phyloP scores from a whole-genome alignment of 805 yeast genomes.

The Aciculoconidium aculeatum region DNA sequence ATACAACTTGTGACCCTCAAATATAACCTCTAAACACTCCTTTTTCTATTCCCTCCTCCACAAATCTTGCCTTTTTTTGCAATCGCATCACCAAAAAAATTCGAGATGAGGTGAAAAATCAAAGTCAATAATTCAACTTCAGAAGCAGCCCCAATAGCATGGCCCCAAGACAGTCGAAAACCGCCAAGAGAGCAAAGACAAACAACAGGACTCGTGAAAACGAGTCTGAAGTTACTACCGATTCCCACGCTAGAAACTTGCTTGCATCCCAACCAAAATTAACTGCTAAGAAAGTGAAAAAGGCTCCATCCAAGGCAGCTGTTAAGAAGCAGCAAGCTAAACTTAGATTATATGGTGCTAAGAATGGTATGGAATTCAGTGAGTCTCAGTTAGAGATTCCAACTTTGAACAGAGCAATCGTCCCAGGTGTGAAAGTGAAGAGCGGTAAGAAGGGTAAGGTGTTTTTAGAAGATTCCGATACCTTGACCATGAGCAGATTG shows the following conservation, averaged over 20 bases:
- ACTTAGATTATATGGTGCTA: slow-evolving; percentile 63
- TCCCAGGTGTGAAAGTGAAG: slow-evolving; percentile 74
- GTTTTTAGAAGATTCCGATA: slow-evolving; percentile 66
- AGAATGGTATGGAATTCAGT: slow-evolving; percentile 49
- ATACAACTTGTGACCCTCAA: no score
- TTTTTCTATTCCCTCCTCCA: no score
- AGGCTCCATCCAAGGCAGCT: slow-evolving; percentile 43
- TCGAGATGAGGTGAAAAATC: slow-evolving; percentile 2
- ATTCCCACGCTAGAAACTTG: slow-evolving; percentile 64
- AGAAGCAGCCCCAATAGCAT: slow-evolving; percentile 18
- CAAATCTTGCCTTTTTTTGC: not conserved
- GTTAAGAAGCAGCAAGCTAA: slow-evolving; percentile 64
- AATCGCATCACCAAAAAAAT: slow-evolving; percentile 1
- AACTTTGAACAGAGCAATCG: slow-evolving; percentile 69
- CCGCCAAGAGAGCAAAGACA: slow-evolving; percentile 48
- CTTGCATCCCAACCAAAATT: slow-evolving; percentile 53
- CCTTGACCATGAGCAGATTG: slow-evolving; percentile 56
- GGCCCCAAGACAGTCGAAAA: slow-evolving; percentile 57
- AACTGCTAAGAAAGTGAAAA: slow-evolving; percentile 52
- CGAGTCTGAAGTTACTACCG: slow-evolving; percentile 61
- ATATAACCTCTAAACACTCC: no score
- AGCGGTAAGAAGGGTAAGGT: slow-evolving; percentile 86
- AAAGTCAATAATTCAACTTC: slow-evolving; percentile 2
- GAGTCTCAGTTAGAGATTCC: slow-evolving; percentile 83
- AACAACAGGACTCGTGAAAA: slow-evolving; percentile 53